Percentiles rank a stretch among this genome's conserved stretches.
Conservation (phyloP, 2,329 filamentous ascomycete genomes). For the Penicillium thymicola region DNA sequence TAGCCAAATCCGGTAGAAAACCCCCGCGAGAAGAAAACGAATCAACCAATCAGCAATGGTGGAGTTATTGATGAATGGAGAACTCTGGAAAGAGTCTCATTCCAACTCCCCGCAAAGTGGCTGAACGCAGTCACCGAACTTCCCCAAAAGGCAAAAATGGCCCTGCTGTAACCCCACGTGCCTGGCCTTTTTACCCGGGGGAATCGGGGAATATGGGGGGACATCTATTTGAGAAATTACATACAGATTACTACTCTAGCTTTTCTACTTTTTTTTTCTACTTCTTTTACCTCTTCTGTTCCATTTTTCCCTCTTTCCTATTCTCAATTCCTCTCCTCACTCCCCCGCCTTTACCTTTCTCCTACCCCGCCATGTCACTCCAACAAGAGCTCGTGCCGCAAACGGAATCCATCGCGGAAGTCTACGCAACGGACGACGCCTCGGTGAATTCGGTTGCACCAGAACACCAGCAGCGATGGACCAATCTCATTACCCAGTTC, state of each 20-base stretch:
- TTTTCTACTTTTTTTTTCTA: not conserved
- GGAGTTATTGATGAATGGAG: not conserved
- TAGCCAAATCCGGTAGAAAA: constrained; percentile 4
- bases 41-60: not conserved
- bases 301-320: not conserved
- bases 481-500: constrained; percentile 68
- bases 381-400: constrained; percentile 62
- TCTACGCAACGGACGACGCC: constrained; percentile 75
- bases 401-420: constrained; percentile 70
- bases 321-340: not conserved
- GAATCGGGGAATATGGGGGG: constrained; percentile 11
- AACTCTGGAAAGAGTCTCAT: not conserved
- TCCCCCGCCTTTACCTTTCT: not conserved
- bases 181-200: constrained; percentile 14
- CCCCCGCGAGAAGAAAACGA: not conserved
- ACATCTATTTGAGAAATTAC: not conserved
- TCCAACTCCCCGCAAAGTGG: constrained; percentile 10
- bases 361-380: constrained; percentile 37
- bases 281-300: not conserved
- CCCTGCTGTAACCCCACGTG: constrained; percentile 6
- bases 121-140: constrained; percentile 18
- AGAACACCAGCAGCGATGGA: constrained; percentile 71
- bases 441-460: constrained; percentile 69
- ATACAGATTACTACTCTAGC: not conserved
- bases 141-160: constrained; percentile 2